Evolutionary conservation across 331 rosid genomes (phyloP).

Genomic region (Telfairia occidentalis): DNA sequence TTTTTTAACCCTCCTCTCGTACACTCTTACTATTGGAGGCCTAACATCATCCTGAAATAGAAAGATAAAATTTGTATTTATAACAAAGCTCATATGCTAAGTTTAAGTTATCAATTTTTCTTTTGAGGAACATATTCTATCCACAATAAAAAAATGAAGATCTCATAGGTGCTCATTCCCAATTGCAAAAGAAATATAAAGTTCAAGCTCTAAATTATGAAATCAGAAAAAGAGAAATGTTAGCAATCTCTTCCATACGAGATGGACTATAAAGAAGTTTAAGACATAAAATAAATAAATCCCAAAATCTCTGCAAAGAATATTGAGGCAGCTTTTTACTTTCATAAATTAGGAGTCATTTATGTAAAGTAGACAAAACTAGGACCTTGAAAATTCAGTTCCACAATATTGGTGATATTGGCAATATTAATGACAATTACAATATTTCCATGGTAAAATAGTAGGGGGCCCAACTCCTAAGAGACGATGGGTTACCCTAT

Average conservation of each 20-base stretch:
- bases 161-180: neutral
- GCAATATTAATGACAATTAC: too few relatives aligned
- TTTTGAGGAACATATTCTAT: neutral
- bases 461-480: neutral
- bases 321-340: too few relatives aligned
- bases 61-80: neutral
- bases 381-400: neutral
- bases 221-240: neutral
- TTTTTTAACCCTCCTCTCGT: neutral
- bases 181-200: neutral
- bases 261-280: neutral
- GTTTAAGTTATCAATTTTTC: neutral
- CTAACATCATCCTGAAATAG: constrained; percentile 4
- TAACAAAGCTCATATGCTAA: neutral
- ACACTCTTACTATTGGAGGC: neutral
- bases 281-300: neutral
- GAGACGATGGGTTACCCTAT: neutral
- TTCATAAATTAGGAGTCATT: too few relatives aligned
- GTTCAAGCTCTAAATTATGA: neutral
- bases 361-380: neutral
- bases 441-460: neutral
- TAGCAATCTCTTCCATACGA: neutral
- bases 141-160: neutral
- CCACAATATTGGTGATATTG: neutral
- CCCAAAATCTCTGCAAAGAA: neutral